phyloP scores from a whole-genome alignment of 1,139 yeast species.

The Yamadazyma mexicana region DNA sequence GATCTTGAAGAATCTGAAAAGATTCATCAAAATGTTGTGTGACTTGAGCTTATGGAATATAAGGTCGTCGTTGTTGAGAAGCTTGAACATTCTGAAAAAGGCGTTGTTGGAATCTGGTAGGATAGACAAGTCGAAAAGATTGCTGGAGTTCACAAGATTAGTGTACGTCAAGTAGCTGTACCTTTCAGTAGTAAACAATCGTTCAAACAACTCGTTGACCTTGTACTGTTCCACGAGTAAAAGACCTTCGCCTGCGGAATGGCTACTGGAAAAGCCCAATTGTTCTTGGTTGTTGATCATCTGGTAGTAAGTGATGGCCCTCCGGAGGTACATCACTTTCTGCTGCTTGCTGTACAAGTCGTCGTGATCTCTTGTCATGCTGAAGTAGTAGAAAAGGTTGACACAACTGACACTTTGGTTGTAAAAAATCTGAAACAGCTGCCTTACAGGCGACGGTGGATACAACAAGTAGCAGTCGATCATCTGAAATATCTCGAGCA shows the following conservation, averaged over 20 bases:
- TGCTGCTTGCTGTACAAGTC: conserved; percentile 29
- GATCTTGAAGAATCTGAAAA: conserved; percentile 16
- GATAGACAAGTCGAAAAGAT: conserved; percentile 14
- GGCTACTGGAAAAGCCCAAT: conserved; percentile 16
- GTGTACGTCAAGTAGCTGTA: conserved; percentile 32
- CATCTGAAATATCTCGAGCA: conserved; percentile 32
- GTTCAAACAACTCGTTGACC: conserved; percentile 37
- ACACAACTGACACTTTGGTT: conserved; percentile 33
- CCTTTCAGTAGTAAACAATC: conserved; percentile 34
- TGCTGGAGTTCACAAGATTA: conserved; percentile 18
- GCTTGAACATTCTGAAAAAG: conserved; percentile 12
- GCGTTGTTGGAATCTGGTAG: conserved; percentile 11
- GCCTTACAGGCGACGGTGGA: conserved; percentile 15
- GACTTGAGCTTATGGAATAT: conserved; percentile 18
- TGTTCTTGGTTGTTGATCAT: conserved; percentile 26
- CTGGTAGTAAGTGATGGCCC: conserved; percentile 39
- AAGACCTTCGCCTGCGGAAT: not conserved
- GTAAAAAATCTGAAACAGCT: conserved; percentile 32
- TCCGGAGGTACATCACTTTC: conserved; percentile 32
- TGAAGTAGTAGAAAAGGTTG: conserved; percentile 39
- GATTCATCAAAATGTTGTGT: conserved; percentile 16
- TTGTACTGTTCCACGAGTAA: conserved; percentile 21
- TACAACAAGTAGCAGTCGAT: conserved; percentile 19
- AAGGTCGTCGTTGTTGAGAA: conserved; percentile 15
- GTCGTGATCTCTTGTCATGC: conserved; percentile 20